Conservation (phyloP, 495 filamentous ascomycete genomes). For the Aspergillus panamensis region DNA sequence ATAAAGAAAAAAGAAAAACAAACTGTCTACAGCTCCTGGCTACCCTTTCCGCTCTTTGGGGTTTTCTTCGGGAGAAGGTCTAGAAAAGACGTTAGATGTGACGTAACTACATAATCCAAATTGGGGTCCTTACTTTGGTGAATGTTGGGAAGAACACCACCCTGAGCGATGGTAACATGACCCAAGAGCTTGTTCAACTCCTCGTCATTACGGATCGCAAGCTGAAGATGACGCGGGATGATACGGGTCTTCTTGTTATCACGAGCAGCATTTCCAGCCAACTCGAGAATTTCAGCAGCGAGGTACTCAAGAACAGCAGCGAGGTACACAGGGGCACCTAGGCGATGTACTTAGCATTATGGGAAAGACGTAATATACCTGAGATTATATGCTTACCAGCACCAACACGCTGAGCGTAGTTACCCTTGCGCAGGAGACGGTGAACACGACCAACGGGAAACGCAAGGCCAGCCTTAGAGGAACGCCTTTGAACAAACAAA, state of each 20-base stretch:
- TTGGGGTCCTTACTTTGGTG: constrained; percentile 74
- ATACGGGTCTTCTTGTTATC: constrained; percentile 99
- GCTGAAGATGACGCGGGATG: constrained; percentile 97
- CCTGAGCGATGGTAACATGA: constrained; percentile 98
- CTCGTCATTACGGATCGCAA: constrained; percentile 99
- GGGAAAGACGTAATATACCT: not conserved
- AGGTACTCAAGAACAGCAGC: constrained; percentile 98
- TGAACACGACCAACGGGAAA: constrained; percentile 99
- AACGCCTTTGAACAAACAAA: constrained; percentile 61
- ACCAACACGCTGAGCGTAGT: constrained; percentile 99
- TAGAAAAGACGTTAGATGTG: constrained; percentile 49
- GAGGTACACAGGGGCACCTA: constrained; percentile 93
- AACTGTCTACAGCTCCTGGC: constrained; percentile 80
- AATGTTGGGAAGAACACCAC: constrained; percentile 98
- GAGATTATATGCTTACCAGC: constrained; percentile 55
- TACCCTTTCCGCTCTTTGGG: constrained; percentile 82
- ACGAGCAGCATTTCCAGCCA: constrained; percentile 97
- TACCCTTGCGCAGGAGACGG: constrained; percentile 98
- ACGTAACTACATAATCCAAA: not conserved
- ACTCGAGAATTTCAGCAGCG: constrained; percentile 96
- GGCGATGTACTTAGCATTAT: constrained; percentile 29
- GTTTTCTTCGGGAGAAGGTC: constrained; percentile 99
- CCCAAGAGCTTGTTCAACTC: constrained; percentile 99
- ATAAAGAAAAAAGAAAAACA: constrained; percentile 43
- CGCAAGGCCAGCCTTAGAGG: constrained; percentile 97